These are phyloP conservation scores for Eucalyptus pumila DNA, from an alignment of 345 rosid genomes.

Conservation along the genomic window DNA sequence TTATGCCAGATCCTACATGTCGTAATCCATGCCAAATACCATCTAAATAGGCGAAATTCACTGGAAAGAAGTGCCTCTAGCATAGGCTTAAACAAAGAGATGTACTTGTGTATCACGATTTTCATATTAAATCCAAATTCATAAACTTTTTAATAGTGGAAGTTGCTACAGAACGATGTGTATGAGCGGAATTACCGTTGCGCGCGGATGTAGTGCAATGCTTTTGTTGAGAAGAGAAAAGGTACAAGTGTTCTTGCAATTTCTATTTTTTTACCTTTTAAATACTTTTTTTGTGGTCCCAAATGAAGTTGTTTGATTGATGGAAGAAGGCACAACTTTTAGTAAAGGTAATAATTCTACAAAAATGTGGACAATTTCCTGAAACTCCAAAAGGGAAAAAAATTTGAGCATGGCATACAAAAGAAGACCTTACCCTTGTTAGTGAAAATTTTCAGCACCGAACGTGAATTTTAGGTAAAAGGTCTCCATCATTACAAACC, in stretches of 20 bases:
- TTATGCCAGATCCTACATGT: fast-evolving
- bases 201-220: neutral
- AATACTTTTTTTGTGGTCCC: neutral
- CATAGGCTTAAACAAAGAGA: neutral
- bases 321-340: neutral
- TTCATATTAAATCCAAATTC: neutral
- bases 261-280: neutral
- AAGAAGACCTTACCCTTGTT: neutral
- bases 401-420: neutral
- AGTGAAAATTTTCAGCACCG: neutral
- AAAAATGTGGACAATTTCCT: neutral
- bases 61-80: fast-evolving
- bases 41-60: neutral
- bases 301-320: neutral
- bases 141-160: neutral
- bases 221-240: neutral
- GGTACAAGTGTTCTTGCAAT: neutral
- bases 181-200: neutral
- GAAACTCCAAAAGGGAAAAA: neutral
- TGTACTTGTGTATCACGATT: fast-evolving
- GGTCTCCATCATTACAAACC: neutral
- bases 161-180: neutral
- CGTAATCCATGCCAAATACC: fast-evolving
- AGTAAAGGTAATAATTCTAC: neutral
- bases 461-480: neutral